Base-by-base conservation (phyloP, 108 stramenopile genomes). In the Skeletonema marinoi region DNA sequence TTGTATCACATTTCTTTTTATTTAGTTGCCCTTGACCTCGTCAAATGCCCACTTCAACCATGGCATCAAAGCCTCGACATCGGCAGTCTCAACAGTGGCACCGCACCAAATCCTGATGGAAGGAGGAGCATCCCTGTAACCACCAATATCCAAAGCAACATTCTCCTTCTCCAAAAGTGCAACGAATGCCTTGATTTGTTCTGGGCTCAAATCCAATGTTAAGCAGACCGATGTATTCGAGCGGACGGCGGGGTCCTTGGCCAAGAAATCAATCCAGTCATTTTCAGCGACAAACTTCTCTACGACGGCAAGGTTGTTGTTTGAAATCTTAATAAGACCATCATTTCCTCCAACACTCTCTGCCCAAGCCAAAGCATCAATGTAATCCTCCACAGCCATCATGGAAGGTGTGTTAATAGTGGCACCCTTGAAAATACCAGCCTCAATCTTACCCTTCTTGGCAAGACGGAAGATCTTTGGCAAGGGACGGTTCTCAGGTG, bases 341-440 rank as follows among this genome's bases (percentile, higher is more conserved):
- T 81, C 67, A 36, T 97, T 82, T 36, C 99, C 99, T 35, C 99
- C 99, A 60, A 95, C 85, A 46, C 91, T 86, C 32, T 97, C 92
- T 32, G 97, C 86, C 99, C 99, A 99, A 58, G 86, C 62, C 68
- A 99, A 74, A 25, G 99, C 98, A 81, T 99, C 99, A 80, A 99
- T 93, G 95, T 99, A 99, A 90, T 99, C 99, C 82, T 99, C 99
- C 32, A 99, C 99, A 75, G 89, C 89, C 69, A 99, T 90, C 98
- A 99, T 98, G 62, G 97, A 98, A 11, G 99, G 99, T 30, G 99
- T 99, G 93, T 99, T 99, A 90, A 99, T 99, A 61, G 99, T 99
- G 51, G 97, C 91, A 13, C 99, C 99, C 87, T 97, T 89, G 90
- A 98, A 99, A 74, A 99, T 96, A 54, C 80, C 86, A 33, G 71